phyloP scores from a whole-genome alignment of 2,329 filamentous ascomycete species.

The Neurospora sp. region DNA sequence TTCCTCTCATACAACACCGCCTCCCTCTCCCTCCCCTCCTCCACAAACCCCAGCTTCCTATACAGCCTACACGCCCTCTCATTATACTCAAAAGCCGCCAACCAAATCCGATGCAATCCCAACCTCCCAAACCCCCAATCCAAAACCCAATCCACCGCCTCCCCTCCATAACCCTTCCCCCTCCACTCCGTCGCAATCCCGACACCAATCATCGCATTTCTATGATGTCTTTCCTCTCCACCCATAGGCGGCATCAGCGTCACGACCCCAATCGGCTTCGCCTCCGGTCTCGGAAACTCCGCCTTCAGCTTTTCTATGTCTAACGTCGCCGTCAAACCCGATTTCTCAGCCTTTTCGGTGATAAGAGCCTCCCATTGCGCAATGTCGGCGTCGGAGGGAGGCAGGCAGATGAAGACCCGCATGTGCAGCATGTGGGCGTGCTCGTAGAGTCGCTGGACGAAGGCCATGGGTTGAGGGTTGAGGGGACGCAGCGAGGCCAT shows the following conservation, averaged over 20 bases:
- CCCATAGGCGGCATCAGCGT: background rate
- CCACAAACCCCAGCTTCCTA: conserved; percentile 25
- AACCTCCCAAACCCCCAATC: conserved; percentile 29
- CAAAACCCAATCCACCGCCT: conserved; percentile 28
- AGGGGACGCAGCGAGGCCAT: conserved; percentile 4
- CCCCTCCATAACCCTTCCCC: conserved; percentile 26
- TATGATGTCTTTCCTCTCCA: conserved; percentile 25
- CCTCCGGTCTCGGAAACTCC: background rate
- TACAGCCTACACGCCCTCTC: conserved; percentile 23
- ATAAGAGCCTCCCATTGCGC: background rate
- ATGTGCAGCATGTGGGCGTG: conserved; percentile 8
- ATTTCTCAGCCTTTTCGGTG: background rate
- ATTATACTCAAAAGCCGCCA: conserved; percentile 25
- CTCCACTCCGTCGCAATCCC: conserved; percentile 20
- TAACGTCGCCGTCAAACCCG: background rate
- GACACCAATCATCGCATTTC: conserved; percentile 28
- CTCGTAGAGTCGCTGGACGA: conserved; percentile 9
- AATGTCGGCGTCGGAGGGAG: background rate
- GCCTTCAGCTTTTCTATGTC: conserved; percentile 1
- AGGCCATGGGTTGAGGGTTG: conserved; percentile 8
- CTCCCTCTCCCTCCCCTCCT: conserved; percentile 25
- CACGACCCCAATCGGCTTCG: conserved; percentile 13
- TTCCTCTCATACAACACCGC: conserved; percentile 23
- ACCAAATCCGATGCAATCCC: conserved; percentile 26
- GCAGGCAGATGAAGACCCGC: conserved; percentile 15